phyloP scores from a whole-genome alignment of 768 basidiomycete genomes.

The Daedaleopsis sinensis region DNA sequence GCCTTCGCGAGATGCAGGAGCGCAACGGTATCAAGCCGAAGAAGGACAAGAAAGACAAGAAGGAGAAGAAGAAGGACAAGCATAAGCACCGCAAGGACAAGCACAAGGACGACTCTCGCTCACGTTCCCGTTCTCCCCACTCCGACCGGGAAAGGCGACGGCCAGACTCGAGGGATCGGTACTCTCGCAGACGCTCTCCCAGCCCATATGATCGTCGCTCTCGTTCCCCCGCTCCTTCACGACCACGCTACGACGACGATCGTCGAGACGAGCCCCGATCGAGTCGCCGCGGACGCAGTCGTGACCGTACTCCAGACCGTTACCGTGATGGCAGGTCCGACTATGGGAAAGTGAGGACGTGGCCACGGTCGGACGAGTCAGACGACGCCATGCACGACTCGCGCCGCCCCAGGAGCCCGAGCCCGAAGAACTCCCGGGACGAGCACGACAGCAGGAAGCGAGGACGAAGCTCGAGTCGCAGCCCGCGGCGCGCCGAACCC shows the following conservation, averaged over 20 bases:
- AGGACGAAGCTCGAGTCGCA: constrained; percentile 40
- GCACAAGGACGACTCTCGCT: constrained; percentile 27
- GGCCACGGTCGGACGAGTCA: constrained; percentile 57
- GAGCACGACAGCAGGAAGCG: constrained; percentile 43
- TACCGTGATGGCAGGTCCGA: constrained; percentile 29
- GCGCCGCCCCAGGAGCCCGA: constrained; percentile 32
- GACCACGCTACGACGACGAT: constrained; percentile 36
- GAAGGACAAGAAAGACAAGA: constrained; percentile 70
- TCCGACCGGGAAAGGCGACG: constrained; percentile 37
- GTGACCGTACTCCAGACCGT: constrained; percentile 39
- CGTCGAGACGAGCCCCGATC: constrained; percentile 18
- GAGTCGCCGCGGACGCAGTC: constrained; percentile 21
- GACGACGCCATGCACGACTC: constrained; percentile 41
- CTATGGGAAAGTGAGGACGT: constrained; percentile 40
- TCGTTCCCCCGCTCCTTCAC: constrained; percentile 46
- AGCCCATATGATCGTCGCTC: constrained; percentile 51
- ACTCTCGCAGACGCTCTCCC: constrained; percentile 42
- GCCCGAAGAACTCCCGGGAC: constrained; percentile 29
- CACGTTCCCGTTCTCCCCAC: constrained; percentile 28
- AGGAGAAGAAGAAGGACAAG: constrained; percentile 58
- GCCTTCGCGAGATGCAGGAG: constrained; percentile 79
- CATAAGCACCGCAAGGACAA: constrained; percentile 33
- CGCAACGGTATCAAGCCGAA: constrained; percentile 81
- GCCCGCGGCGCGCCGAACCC: constrained; percentile 33
- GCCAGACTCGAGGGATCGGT: constrained; percentile 33